These are phyloP conservation scores for Microdochium paspali DNA, from an alignment of 2,329 filamentous ascomycete species.

Conservation along the genomic window DNA sequence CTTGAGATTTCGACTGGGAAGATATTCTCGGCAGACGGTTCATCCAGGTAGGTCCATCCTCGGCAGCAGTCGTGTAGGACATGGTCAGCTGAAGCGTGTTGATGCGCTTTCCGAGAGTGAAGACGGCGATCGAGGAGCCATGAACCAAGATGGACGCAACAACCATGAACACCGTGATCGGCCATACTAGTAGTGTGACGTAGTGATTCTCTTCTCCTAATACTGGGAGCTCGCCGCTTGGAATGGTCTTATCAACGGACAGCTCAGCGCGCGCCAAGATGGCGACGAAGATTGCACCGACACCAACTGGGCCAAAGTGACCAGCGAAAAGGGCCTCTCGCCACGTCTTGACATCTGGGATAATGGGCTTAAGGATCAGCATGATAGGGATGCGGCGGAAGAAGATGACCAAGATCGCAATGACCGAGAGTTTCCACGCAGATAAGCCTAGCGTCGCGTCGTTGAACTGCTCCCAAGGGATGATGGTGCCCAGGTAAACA, in stretches of 20 bases:
- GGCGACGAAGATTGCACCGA: conserved; percentile 91
- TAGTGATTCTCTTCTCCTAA: conserved; percentile 48
- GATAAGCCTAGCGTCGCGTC: conserved; percentile 60
- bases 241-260: conserved; percentile 67
- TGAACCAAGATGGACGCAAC: conserved; percentile 92
- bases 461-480: conserved; percentile 93
- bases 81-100: conserved; percentile 92
- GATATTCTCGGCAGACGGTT: conserved; percentile 71
- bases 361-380: conserved; percentile 81
- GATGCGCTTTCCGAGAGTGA: conserved; percentile 95
- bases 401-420: conserved; percentile 86
- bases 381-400: conserved; percentile 96
- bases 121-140: conserved; percentile 95
- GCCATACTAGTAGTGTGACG: conserved; percentile 85
- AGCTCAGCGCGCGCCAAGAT: conserved; percentile 90
- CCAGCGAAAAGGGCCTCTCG: conserved; percentile 93
- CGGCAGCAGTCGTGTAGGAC: conserved; percentile 86
- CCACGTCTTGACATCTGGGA: conserved; percentile 97
- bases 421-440: conserved; percentile 87
- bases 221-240: conserved; percentile 53
- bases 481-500: conserved; percentile 94
- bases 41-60: conserved; percentile 91
- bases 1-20: conserved; percentile 66
- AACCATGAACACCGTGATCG: conserved; percentile 88
- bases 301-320: conserved; percentile 95